These are phyloP conservation scores for Solanum sejunctum DNA, from an alignment of 257 asterid species.

Conservation along the genomic window DNA sequence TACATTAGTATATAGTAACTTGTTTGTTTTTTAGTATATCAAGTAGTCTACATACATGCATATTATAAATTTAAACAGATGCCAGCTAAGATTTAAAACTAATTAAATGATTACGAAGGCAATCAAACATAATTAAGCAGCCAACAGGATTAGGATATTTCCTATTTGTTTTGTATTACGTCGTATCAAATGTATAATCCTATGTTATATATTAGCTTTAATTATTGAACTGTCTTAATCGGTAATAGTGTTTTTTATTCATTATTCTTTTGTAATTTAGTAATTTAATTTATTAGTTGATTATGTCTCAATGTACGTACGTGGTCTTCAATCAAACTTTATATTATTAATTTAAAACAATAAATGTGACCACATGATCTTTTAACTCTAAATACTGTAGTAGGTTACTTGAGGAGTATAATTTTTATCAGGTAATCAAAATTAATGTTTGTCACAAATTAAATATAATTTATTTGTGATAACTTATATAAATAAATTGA, in stretches of 20 bases:
- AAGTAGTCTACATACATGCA: background rate
- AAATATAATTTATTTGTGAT: too few species aligned
- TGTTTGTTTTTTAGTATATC: background rate
- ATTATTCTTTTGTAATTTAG: background rate
- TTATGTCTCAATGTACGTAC: background rate
- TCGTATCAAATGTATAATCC: background rate
- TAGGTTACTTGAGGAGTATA: too few species aligned
- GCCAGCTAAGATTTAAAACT: background rate
- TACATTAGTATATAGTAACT: background rate
- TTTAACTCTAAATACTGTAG: too few species aligned
- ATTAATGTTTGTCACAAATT: too few species aligned
- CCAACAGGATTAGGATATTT: constrained; percentile 8
- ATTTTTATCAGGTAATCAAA: too few species aligned
- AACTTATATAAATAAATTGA: too few species aligned
- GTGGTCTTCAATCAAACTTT: background rate
- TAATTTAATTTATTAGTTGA: background rate
- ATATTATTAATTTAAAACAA: background rate
- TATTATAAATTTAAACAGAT: background rate
- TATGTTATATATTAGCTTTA: background rate
- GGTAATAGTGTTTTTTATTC: background rate
- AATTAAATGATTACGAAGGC: background rate
- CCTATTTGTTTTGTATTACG: background rate
- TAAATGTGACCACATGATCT: background rate
- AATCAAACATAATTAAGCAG: constrained; percentile 5
- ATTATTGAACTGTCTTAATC: background rate